phyloP scores from a whole-genome alignment of 768 basidiomycete genomes.

The Leucocoprinus sp. region DNA sequence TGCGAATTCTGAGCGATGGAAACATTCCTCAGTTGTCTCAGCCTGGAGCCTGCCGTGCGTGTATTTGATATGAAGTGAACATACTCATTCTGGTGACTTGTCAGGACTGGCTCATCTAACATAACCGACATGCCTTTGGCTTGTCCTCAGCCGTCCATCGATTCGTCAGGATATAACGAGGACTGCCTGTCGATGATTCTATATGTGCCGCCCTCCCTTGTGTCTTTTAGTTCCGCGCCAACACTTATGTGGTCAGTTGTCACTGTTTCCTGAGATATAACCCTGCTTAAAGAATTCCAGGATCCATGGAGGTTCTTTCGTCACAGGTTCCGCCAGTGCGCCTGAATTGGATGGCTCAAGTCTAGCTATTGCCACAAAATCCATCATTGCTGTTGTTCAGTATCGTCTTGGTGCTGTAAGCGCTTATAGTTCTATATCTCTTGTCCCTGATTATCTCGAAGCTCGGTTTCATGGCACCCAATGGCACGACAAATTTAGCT shows the following conservation, averaged over 20 bases:
- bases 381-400: slow-evolving; percentile 77
- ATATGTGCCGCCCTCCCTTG: slow-evolving; percentile 49
- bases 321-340: slow-evolving; percentile 58
- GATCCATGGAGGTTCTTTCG: slow-evolving; percentile 85
- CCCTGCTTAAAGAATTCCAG: slow-evolving; percentile 24
- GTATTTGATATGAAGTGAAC: not conserved
- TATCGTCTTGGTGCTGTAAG: slow-evolving; percentile 76
- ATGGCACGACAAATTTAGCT: slow-evolving; percentile 63
- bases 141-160: slow-evolving; percentile 58
- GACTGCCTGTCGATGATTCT: slow-evolving; percentile 78
- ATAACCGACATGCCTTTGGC: slow-evolving; percentile 51
- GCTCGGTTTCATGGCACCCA: slow-evolving; percentile 73
- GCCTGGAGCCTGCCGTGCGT: slow-evolving; percentile 59
- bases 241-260: slow-evolving; percentile 52
- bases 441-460: slow-evolving; percentile 19
- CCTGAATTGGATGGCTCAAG: slow-evolving; percentile 73
- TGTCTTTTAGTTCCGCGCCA: slow-evolving; percentile 29
- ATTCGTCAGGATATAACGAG: slow-evolving; percentile 49
- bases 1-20: slow-evolving; percentile 55
- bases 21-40: slow-evolving; percentile 41
- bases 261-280: not conserved
- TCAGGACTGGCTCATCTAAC: slow-evolving; percentile 46
- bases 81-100: not conserved
- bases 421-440: slow-evolving; percentile 10
- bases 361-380: slow-evolving; percentile 60